Conservation (phyloP, 306 rosid genomes). For the Rubus parviflorus region DNA sequence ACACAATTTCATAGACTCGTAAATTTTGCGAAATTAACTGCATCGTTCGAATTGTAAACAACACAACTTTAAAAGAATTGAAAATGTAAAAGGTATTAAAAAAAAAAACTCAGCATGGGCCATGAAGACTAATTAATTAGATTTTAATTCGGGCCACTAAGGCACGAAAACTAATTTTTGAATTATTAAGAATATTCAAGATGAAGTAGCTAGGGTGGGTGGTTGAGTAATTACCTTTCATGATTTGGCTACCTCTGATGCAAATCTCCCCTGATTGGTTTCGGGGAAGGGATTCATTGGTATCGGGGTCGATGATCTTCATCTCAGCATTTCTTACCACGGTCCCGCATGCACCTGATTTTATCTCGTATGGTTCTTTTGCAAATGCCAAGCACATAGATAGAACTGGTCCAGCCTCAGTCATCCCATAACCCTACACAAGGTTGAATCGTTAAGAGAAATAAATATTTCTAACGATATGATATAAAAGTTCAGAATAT, state of each 20-base stretch:
- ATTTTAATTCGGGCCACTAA: no score
- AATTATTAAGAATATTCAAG: background rate
- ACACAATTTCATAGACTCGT: no score
- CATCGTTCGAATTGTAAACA: no score
- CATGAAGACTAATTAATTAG: no score
- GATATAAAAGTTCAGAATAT: no score
- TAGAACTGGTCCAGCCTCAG: slow-evolving; percentile 74
- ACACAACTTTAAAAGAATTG: no score
- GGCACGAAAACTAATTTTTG: no score
- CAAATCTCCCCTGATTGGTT: slow-evolving; percentile 76
- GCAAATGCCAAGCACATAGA: slow-evolving; percentile 71
- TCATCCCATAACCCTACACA: slow-evolving; percentile 84
- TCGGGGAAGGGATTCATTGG: slow-evolving; percentile 63
- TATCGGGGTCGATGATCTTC: slow-evolving; percentile 62
- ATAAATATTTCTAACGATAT: no score
- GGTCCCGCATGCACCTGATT: slow-evolving; percentile 83
- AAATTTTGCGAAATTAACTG: no score
- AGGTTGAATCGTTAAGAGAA: no score
- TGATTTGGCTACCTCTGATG: slow-evolving; percentile 65
- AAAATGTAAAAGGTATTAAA: no score
- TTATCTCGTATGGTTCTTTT: slow-evolving; percentile 47
- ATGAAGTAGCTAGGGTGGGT: background rate
- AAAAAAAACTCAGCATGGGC: background rate
- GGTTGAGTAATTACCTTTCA: slow-evolving; percentile 54
- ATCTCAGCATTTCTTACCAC: slow-evolving; percentile 70